Evolutionary conservation across 2,329 filamentous ascomycete genomes (phyloP), one percentile per base, ranked within the genome.

Genomic region (Zymoseptoria pseudotritici): DNA sequence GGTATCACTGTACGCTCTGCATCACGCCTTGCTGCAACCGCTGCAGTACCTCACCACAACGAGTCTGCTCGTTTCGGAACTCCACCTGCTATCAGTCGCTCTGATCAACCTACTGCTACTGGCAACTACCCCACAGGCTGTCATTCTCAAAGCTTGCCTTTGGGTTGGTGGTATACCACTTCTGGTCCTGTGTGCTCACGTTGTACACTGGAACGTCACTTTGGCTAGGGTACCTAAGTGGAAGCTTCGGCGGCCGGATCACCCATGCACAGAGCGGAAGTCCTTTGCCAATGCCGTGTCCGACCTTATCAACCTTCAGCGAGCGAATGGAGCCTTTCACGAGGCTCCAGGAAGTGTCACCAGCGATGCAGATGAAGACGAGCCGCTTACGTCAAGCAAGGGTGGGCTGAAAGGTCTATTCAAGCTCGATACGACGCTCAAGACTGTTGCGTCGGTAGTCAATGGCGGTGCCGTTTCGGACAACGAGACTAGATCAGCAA

Each of bases 161-260:
- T 80, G 79, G 78, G 62, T 79, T 20, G 79, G 93, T n/a, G 91
- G 92, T 0, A 74, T 97, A 29, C 82, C 84, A 53, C 74, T 96
- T 17, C 84, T 96, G 57, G 76, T 93, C 3, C 77, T 84, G 5
- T 95, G 91, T 70, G 84, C 85, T 29, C 82, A 86, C 29, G 83
- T 94, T 11, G 83, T 97, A 42, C 83, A 82, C 67, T 95, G 90
- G 89, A 91, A 90, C 53, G 88, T 97, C 57, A 83, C 87, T 24
- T 78, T 99, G 62, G 92, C 93, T 55, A 83, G 93, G 59, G 90
- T 97, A 19, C 94, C 94, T 2, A 91, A 86, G 67, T 97, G 93
- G 91, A 89, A 92, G 51, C 92, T 97, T 68, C 83, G 85, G 67
- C 84, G 86, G 58, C 76, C 80, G 11, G 77, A 76, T 2, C 74